phyloP scores from a whole-genome alignment of 2,329 filamentous ascomycete species.

The Cryphonectria radicalis region DNA sequence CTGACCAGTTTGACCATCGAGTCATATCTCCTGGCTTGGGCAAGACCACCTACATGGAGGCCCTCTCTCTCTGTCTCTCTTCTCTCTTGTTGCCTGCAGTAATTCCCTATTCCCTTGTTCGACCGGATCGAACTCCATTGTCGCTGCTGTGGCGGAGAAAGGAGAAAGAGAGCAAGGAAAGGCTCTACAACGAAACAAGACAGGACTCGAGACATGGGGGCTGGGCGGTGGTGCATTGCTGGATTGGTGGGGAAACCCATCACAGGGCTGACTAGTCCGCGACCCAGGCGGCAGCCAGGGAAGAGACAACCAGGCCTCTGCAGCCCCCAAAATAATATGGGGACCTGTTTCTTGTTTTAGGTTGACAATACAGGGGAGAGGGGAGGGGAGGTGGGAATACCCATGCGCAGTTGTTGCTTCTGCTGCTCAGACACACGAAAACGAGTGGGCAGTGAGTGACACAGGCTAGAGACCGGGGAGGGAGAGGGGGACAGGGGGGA shows the following conservation, averaged over 20 bases:
- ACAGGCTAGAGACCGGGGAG: not conserved
- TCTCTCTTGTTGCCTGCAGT: not conserved
- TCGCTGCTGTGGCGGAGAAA: not conserved
- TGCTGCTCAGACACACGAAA: not conserved
- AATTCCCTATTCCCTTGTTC: not conserved
- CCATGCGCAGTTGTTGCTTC: not conserved
- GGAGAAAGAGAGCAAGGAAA: not conserved
- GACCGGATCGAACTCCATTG: not conserved
- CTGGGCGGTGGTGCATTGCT: not conserved
- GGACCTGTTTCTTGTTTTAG: not conserved
- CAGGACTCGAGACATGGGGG: too few species aligned
- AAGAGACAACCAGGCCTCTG: not conserved
- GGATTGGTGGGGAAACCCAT: not conserved
- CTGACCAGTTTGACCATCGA: not conserved
- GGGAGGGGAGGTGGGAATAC: too few species aligned
- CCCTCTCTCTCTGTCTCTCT: too few species aligned
- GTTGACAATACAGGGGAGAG: not conserved
- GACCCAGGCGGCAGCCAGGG: not conserved
- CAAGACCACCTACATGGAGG: not conserved
- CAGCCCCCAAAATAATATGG: not conserved
- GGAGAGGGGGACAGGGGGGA: too few species aligned
- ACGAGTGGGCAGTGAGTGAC: not conserved
- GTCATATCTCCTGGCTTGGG: not conserved
- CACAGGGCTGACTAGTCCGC: not conserved
- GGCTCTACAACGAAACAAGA: too few species aligned